Conservation (phyloP, 179 eudicot genomes). For the Vitellaria paradoxa region DNA sequence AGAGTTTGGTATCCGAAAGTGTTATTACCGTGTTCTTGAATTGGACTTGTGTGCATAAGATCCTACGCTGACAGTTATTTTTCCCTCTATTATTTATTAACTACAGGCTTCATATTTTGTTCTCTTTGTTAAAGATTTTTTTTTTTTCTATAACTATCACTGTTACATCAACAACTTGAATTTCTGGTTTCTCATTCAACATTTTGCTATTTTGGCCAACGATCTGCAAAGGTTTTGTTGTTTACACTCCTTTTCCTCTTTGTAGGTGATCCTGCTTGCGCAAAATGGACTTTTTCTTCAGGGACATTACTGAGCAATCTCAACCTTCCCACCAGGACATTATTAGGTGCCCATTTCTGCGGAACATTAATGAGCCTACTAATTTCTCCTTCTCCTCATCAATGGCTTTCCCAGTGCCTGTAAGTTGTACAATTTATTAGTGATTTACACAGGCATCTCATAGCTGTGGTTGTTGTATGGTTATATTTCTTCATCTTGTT, state of each 20-base stretch:
- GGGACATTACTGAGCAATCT: conserved; percentile 45
- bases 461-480: not conserved
- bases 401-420: conserved; percentile 42
- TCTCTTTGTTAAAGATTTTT: not conserved
- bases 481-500: not conserved
- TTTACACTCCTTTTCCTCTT: conserved; percentile 16
- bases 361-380: conserved; percentile 85
- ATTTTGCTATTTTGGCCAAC: conserved; percentile 1
- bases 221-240: not conserved
- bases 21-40: conserved; percentile 1
- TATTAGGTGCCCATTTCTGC: conserved; percentile 76
- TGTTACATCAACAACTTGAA: not conserved
- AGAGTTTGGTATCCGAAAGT: not conserved
- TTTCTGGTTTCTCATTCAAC: conserved; percentile 11
- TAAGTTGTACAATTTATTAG: conserved; percentile 29
- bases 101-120: not conserved
- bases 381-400: conserved; percentile 68
- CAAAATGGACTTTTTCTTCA: conserved; percentile 61
- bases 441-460: not conserved
- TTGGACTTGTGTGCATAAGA: not conserved
- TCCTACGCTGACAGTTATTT: not conserved
- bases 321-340: conserved; percentile 47
- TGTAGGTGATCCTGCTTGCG: conserved; percentile 22
- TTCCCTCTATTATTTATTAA: not conserved
- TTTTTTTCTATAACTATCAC: not conserved